Percentiles rank a stretch among this genome's conserved stretches.
Conservation (phyloP, 2,329 filamentous ascomycete genomes). For the Ustilaginoidea virens region DNA sequence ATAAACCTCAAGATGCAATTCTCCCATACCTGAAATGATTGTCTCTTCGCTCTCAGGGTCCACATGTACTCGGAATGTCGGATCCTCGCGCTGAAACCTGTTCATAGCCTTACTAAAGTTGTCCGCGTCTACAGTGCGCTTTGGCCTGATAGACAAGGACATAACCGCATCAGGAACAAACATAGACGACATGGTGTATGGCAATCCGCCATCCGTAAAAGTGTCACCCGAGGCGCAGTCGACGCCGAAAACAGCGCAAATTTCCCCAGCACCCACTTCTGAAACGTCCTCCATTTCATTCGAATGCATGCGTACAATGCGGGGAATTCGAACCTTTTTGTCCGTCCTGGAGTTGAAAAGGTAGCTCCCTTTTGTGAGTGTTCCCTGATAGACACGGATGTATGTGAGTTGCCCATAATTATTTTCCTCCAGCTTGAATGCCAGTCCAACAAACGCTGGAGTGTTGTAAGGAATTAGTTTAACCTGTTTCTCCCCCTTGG, state of each 20-base stretch:
- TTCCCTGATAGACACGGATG: conserved; percentile 94
- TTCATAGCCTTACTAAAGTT: conserved; percentile 99
- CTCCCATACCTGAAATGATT: conserved; percentile 97
- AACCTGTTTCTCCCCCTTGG: conserved; percentile 62
- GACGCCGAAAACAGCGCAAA: conserved; percentile 95
- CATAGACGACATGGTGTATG: conserved; percentile 97
- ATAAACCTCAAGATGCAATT: conserved; percentile 93
- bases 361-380: conserved; percentile 72
- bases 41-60: conserved; percentile 89
- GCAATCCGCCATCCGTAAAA: conserved; percentile 84
- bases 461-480: conserved; percentile 88
- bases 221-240: conserved; percentile 97
- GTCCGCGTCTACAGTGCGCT: conserved; percentile 76
- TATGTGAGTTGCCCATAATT: conserved; percentile 98
- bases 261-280: conserved; percentile 90
- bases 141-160: conserved; percentile 92
- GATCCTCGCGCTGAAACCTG: conserved; percentile 95
- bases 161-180: conserved; percentile 96
- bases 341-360: conserved; percentile 88
- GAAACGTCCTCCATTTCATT: conserved; percentile 97
- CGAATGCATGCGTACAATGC: conserved; percentile 98
- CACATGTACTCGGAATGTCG: conserved; percentile 89
- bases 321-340: conserved; percentile 92
- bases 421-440: conserved; percentile 98
- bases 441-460: conserved; percentile 84